Conservation (phyloP, 2,329 filamentous ascomycete species). For the Neofusicoccum umdonicola region DNA sequence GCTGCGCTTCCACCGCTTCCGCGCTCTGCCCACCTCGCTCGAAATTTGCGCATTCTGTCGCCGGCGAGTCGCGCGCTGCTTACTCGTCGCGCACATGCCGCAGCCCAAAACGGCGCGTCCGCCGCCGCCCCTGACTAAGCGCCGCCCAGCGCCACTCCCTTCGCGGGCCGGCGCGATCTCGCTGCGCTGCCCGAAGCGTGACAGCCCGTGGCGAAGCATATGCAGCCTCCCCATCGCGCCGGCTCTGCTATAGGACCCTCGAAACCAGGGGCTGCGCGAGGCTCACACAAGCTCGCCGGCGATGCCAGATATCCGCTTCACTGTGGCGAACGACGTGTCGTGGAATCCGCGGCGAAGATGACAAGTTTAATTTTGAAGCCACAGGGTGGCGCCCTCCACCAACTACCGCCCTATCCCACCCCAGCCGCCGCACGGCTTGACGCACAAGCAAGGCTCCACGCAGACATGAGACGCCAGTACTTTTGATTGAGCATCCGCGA, state of each 20-base stretch:
- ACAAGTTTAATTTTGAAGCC: not conserved
- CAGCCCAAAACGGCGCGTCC: not conserved
- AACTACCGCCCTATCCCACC: not conserved
- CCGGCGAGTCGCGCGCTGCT: not conserved
- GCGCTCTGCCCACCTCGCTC: not conserved
- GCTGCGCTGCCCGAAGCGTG: not conserved
- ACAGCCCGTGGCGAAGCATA: slow-evolving; percentile 1
- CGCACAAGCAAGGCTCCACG: not conserved
- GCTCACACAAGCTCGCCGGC: not conserved
- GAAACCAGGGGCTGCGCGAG: not conserved
- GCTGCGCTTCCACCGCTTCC: slow-evolving; percentile 3
- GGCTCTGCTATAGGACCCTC: slow-evolving; percentile 11
- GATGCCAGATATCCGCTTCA: not conserved
- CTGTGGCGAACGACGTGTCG: not conserved
- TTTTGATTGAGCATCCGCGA: slow-evolving; percentile 1
- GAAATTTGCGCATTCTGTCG: not conserved
- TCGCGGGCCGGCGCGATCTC: not conserved
- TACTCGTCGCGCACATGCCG: slow-evolving; percentile 6
- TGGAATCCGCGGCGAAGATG: not conserved
- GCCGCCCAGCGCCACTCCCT: not conserved
- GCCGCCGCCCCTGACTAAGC: slow-evolving; percentile 8
- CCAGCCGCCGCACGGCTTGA: not conserved
- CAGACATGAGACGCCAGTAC: not conserved
- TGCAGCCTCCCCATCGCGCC: not conserved
- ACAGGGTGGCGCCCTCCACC: not conserved